A percentile compares a stretch with the other conserved stretches of the same genome.
Evolutionary conservation across 148 eudicot species (phyloP).

Genomic region (Rhododendron griersonianum): DNA sequence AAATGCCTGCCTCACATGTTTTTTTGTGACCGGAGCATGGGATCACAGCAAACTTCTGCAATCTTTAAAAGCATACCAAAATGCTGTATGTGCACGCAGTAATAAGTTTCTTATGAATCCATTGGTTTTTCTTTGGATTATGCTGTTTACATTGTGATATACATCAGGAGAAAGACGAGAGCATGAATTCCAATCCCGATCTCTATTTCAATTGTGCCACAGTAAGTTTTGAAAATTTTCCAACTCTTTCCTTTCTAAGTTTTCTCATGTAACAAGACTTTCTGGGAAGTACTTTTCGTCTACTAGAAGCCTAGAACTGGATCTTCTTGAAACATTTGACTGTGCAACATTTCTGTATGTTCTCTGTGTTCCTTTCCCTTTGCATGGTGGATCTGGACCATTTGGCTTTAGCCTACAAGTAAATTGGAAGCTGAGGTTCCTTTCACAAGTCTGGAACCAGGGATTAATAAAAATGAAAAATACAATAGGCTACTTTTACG

Average conservation of each 20-base stretch:
- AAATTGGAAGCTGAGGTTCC: background rate
- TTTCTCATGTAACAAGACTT: background rate
- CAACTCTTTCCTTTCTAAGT: background rate
- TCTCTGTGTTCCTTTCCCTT: background rate
- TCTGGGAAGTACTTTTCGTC: background rate
- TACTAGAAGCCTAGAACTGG: background rate
- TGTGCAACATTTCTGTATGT: background rate
- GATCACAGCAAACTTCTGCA: constrained; percentile 75
- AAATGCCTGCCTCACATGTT: constrained; percentile 87
- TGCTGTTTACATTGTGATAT: constrained; percentile 12
- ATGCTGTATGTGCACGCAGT: constrained; percentile 63
- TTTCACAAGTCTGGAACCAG: background rate
- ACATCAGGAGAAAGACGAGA: constrained; percentile 86
- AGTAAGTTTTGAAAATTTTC: constrained; percentile 35
- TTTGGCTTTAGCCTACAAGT: background rate
- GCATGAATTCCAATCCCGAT: constrained; percentile 80
- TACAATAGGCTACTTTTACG: background rate
- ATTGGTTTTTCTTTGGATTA: constrained; percentile 2
- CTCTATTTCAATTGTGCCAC: constrained; percentile 85
- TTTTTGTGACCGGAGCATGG: constrained; percentile 88
- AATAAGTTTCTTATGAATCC: constrained; percentile 3
- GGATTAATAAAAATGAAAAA: background rate
- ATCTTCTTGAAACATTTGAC: background rate
- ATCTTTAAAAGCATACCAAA: constrained; percentile 86
- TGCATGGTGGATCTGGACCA: background rate